phyloP scores from a whole-genome alignment of 2,329 filamentous ascomycete species.

The Alternaria metachromatica region DNA sequence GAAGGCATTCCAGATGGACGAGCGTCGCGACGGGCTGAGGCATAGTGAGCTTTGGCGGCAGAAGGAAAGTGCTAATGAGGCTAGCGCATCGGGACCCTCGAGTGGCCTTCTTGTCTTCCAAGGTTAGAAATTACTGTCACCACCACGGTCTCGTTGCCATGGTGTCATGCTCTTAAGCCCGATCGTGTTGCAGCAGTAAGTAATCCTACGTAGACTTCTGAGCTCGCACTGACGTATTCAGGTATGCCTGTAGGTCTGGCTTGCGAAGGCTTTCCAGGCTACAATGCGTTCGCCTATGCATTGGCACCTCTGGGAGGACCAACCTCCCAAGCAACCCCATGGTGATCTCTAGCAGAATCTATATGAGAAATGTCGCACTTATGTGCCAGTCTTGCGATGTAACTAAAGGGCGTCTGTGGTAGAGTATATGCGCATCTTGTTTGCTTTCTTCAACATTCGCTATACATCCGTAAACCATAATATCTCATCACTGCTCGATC shows the following conservation, averaged over 20 bases:
- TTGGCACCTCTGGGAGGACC: background rate
- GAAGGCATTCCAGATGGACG: background rate
- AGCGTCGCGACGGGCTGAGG: background rate
- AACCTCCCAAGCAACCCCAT: no score
- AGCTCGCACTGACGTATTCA: no score
- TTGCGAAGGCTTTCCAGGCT: background rate
- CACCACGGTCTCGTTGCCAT: background rate
- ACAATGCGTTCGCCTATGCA: background rate
- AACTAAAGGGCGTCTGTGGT: rapidly evolving
- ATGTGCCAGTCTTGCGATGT: no score
- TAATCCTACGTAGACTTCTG: no score
- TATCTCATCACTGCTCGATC: no score
- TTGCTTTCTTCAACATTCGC: no score
- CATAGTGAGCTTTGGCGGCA: background rate
- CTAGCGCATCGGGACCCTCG: background rate
- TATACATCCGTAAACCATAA: no score
- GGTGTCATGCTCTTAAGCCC: no score
- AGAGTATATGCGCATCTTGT: background rate
- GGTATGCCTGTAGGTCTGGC: background rate
- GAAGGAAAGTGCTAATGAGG: background rate
- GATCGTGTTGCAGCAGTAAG: no score
- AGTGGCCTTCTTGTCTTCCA: no score
- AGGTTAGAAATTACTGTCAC: background rate
- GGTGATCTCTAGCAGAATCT: no score
- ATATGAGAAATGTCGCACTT: no score